A percentile compares a stretch with the other conserved stretches of the same genome.
These are phyloP conservation scores for Plenodomus lindquistii DNA, from an alignment of 2,329 filamentous ascomycete species.

Conservation along the genomic window DNA sequence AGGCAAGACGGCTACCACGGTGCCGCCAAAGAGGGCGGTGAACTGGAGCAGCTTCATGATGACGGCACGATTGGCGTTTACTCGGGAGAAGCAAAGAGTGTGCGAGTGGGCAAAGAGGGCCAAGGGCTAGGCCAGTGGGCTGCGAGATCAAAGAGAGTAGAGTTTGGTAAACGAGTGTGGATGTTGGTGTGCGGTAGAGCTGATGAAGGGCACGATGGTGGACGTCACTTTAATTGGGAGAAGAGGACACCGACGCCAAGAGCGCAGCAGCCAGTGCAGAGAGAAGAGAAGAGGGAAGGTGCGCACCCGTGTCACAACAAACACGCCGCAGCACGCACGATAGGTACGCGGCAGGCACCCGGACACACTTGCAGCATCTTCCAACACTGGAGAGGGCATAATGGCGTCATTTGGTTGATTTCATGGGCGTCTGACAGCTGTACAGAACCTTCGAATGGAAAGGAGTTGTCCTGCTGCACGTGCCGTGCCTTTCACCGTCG, in stretches of 20 bases:
- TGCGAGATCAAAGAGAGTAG: slow-evolving; percentile 15
- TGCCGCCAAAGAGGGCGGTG: slow-evolving; percentile 27
- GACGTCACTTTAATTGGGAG: slow-evolving; percentile 11
- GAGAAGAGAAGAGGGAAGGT: slow-evolving; percentile 13
- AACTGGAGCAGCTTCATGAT: slow-evolving; percentile 35
- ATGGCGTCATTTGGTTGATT: slow-evolving; percentile 6
- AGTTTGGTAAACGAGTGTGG: slow-evolving; percentile 28
- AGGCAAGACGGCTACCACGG: slow-evolving; percentile 23
- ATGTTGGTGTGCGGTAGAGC: slow-evolving; percentile 17
- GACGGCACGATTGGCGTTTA: slow-evolving; percentile 15
- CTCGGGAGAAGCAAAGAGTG: slow-evolving; percentile 25
- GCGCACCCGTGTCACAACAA: slow-evolving; percentile 20
- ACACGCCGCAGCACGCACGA: too few relatives aligned
- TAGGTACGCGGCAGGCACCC: not conserved
- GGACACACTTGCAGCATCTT: not conserved
- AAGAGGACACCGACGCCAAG: slow-evolving; percentile 22
- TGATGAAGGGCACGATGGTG: slow-evolving; percentile 5
- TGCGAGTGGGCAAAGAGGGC: slow-evolving; percentile 17
- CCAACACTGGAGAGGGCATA: not conserved
- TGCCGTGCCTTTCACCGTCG: slow-evolving; percentile 17
- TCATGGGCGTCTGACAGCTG: too few relatives aligned
- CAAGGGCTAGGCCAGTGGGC: slow-evolving; percentile 16
- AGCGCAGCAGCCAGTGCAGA: slow-evolving; percentile 8
- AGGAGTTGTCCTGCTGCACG: slow-evolving; percentile 8
- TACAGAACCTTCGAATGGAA: not conserved